Percentiles rank a stretch among this genome's conserved stretches.
These are phyloP conservation scores for Exophiala viscosa DNA, from an alignment of 2,329 filamentous ascomycete species.

Conservation along the genomic window DNA sequence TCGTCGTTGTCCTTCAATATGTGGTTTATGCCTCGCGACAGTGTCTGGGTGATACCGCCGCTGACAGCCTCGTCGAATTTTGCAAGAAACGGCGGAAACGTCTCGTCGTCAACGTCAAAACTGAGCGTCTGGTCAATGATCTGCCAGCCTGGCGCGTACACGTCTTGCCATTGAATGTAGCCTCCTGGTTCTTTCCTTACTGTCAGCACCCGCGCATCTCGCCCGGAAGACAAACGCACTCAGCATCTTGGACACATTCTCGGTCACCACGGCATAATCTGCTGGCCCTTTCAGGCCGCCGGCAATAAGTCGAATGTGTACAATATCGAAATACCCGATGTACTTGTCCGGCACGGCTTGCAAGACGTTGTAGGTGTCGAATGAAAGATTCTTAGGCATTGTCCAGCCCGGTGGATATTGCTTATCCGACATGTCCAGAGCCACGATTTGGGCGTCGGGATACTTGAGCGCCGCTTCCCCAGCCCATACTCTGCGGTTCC, in stretches of 20 bases:
- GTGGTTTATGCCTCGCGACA: neutral
- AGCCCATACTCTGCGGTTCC: constrained; percentile 3
- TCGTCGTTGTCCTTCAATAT: neutral
- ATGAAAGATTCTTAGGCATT: constrained; percentile 5
- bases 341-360: constrained; percentile 2
- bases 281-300: neutral
- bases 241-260: neutral
- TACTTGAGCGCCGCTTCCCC: constrained; percentile 4
- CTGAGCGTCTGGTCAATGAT: neutral
- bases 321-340: constrained; percentile 10
- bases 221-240: neutral
- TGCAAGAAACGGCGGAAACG: neutral
- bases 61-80: neutral
- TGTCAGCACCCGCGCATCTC: neutral
- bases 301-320: constrained; percentile 4
- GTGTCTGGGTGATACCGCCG: neutral
- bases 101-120: neutral
- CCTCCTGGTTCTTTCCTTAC: neutral
- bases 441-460: constrained; percentile 3
- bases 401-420: constrained; percentile 11
- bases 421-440: constrained; percentile 9
- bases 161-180: neutral
- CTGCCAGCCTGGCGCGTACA: neutral
- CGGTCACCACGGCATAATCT: neutral
- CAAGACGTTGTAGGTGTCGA: constrained; percentile 8